Evolutionary conservation across 805 yeast species (phyloP), one percentile per base, ranked within the genome.

Genomic region (Kazachstania viticola): DNA sequence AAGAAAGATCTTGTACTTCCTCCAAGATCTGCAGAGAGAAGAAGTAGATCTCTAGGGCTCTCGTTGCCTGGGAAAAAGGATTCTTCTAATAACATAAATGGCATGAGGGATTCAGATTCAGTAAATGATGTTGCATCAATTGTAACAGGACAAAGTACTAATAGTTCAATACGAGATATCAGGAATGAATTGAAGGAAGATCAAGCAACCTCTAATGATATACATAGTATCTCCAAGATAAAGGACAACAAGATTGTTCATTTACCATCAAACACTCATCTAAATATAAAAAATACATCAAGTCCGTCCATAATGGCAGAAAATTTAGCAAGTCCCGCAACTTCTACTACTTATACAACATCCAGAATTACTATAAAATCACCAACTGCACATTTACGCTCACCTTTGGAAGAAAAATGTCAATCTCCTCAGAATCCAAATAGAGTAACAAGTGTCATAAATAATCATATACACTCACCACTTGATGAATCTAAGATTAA

Each of bases 11-110:
- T 53, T 5, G 41, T 37, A 4, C 43, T 54, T 13, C 68, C 68
- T 7, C 61, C 64, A 21, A 49, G 68, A 33, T 62, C 68, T 1
- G 58, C 59, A 0, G 61, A 61, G 19, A 55, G 67, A 31, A 39
- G 38, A 25, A 40, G 33, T 14, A 50, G 48, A 17, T 44, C 46
- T 28, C 23, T 41, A 25, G 29, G 31, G 14, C 34, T 42, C 14
- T 37, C 41, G 9, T 34, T 26, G 29, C 42, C 38, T 11, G 14
- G n/a, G 7, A n/a, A 23, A n/a, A 23, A 6, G 8, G 11, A 19
- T 8, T 6, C 14, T n/a, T 8, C 25, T 9, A 6, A 7, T 9
- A 23, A n/a, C n/a, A n/a, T n/a, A 9, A n/a, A 23, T n/a, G 7
- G 7, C 6, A 9, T n/a, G 6, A 23, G 14, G 25, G 11, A 9